A percentile compares a stretch with the other conserved stretches of the same genome.
Evolutionary conservation across 345 rosid genomes (phyloP).

Genomic region (Dimocarpus longan): DNA sequence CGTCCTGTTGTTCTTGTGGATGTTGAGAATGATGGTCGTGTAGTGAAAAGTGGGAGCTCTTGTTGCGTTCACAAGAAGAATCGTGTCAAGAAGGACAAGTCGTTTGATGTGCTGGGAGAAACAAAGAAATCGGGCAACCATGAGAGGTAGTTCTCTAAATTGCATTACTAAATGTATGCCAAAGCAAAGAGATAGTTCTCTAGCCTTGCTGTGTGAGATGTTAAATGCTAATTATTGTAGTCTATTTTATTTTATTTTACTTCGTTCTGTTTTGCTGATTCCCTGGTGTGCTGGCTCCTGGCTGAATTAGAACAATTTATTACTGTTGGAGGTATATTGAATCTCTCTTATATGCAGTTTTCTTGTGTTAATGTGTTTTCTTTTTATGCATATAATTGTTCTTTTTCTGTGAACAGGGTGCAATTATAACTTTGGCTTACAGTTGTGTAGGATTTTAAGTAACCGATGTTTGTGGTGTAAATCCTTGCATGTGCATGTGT

Average conservation of each 20-base stretch:
- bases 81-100: constrained; percentile 32
- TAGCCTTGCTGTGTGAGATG: constrained; percentile 8
- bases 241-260: constrained; percentile 4
- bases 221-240: not conserved
- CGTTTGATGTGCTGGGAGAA: constrained; percentile 27
- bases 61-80: constrained; percentile 8
- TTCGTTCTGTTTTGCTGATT: not conserved
- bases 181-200: constrained; percentile 43
- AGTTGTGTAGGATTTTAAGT: not conserved
- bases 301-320: not conserved
- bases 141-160: constrained; percentile 15
- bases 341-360: not conserved
- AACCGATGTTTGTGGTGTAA: not conserved
- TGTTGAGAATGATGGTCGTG: constrained; percentile 22
- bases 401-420: not conserved
- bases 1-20: constrained; percentile 22
- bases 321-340: not conserved
- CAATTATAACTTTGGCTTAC: not conserved
- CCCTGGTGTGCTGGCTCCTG: not conserved
- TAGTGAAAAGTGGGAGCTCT: constrained; percentile 34
- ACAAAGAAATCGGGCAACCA: constrained; percentile 24
- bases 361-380: not conserved
- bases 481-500: not conserved
- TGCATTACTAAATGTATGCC: constrained; percentile 23
- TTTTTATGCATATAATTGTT: not conserved